Percentiles rank a stretch among this genome's conserved stretches.
Conservation (phyloP, 2,329 filamentous ascomycete species). For the Onygenales sp. region DNA sequence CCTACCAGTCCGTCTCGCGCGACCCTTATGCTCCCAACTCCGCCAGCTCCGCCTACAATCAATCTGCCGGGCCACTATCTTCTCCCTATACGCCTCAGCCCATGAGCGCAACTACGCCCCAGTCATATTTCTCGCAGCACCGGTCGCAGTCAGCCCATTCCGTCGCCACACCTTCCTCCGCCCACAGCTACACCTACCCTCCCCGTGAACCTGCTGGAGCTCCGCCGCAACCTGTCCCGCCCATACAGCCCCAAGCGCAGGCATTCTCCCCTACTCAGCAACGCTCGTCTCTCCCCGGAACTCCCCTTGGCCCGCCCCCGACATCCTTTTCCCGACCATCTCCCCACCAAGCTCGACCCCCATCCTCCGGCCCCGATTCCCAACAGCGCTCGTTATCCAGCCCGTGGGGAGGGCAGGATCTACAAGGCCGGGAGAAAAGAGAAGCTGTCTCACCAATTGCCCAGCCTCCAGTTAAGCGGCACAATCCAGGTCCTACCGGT, state of each 20-base stretch:
- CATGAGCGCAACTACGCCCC: conserved; percentile 24
- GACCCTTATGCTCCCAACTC: conserved; percentile 23
- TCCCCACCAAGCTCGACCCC: conserved; percentile 26
- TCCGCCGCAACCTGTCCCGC: conserved; percentile 21
- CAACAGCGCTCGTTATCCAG: conserved; percentile 23
- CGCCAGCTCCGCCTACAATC: conserved; percentile 13
- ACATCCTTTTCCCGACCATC: conserved; percentile 25
- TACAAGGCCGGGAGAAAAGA: conserved; percentile 17
- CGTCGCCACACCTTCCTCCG: conserved; percentile 25
- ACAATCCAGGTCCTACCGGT: conserved; percentile 30
- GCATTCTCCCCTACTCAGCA: conserved; percentile 20
- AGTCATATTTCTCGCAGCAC: conserved; percentile 25
- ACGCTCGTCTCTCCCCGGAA: conserved; percentile 25
- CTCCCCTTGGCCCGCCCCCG: conserved; percentile 39
- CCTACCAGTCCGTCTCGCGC: conserved; percentile 18
- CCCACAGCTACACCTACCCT: conserved; percentile 24
- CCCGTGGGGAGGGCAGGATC: conserved; percentile 23
- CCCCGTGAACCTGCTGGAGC: conserved; percentile 26
- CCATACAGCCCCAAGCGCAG: conserved; percentile 22
- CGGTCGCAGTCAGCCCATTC: conserved; percentile 28
- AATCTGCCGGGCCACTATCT: conserved; percentile 20
- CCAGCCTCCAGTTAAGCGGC: conserved; percentile 25
- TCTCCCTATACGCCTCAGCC: conserved; percentile 32
- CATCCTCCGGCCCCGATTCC: conserved; percentile 28
- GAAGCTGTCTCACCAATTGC: conserved; percentile 22